Conservation (phyloP, 129 eudicot genomes). For the Artemisia argyi region DNA sequence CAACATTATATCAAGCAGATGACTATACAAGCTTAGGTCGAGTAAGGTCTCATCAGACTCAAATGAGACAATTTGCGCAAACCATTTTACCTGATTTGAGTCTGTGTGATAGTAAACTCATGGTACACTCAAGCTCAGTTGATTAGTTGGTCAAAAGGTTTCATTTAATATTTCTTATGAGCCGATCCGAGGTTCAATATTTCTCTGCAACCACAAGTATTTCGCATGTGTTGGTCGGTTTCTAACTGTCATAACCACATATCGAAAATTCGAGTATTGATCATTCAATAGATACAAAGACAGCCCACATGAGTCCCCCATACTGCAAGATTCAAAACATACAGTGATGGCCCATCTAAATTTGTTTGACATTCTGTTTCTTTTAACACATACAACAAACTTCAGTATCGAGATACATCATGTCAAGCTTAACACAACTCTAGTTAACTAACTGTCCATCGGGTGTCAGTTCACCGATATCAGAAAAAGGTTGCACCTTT, state of each 20-base stretch:
- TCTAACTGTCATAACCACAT: constrained; percentile 17
- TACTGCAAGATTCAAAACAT: constrained; percentile 48
- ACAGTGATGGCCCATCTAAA: constrained; percentile 43
- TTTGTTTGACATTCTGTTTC: constrained; percentile 32
- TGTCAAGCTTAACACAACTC: constrained; percentile 11
- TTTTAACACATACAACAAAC: constrained; percentile 23
- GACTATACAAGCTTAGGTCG: no score
- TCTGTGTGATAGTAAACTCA: no score
- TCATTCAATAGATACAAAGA: constrained; percentile 33
- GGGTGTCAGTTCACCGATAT: neutral
- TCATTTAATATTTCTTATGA: no score
- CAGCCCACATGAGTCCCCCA: constrained; percentile 75
- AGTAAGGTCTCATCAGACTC: neutral
- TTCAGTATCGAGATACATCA: constrained; percentile 4
- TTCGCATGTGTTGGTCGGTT: constrained; percentile 1
- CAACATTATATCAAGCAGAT: no score
- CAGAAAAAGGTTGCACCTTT: no score
- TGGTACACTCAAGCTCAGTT: neutral
- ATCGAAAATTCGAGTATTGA: neutral
- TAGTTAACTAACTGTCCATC: neutral
- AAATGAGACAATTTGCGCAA: neutral
- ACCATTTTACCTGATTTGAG: neutral
- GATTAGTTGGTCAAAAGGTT: no score
- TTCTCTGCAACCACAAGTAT: neutral
- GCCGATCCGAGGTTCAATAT: no score